Evolutionary conservation across 2,329 filamentous ascomycete genomes (phyloP).

Genomic region (Beauveria medogensis): DNA sequence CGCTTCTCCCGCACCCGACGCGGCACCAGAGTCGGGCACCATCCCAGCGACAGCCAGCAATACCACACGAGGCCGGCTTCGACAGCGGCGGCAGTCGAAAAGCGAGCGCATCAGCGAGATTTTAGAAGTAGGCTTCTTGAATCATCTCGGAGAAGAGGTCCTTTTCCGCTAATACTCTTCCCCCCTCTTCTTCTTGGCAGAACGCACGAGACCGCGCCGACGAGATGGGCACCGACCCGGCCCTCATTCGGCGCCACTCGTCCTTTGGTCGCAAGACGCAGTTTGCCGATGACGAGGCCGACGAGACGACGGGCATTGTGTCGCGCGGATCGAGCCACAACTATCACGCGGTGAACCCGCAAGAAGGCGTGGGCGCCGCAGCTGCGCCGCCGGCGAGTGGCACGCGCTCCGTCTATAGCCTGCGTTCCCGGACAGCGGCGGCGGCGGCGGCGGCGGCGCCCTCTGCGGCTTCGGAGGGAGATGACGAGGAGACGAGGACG

Average conservation of each 20-base stretch:
- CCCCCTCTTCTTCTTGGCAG: slow-evolving; percentile 20
- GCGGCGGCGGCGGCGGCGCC: slow-evolving; percentile 16
- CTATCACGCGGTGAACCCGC: slow-evolving; percentile 31
- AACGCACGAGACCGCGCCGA: slow-evolving; percentile 35
- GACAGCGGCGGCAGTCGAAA: slow-evolving; percentile 23
- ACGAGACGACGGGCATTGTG: slow-evolving; percentile 37
- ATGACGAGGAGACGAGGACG: slow-evolving; percentile 16
- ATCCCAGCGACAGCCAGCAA: background rate
- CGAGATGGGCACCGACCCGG: slow-evolving; percentile 26
- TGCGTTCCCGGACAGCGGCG: slow-evolving; percentile 8
- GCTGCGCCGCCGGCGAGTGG: background rate
- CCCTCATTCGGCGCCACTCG: slow-evolving; percentile 10
- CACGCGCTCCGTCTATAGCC: slow-evolving; percentile 14
- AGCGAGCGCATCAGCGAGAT: slow-evolving; percentile 37
- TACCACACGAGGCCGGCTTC: slow-evolving; percentile 14
- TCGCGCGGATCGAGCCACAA: slow-evolving; percentile 26
- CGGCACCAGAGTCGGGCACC: background rate
- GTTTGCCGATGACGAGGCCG: slow-evolving; percentile 18
- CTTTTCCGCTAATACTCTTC: background rate
- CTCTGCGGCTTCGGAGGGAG: slow-evolving; percentile 14
- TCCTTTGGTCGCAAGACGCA: slow-evolving; percentile 12
- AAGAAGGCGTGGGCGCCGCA: background rate
- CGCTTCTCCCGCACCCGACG: background rate
- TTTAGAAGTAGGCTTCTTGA: slow-evolving; percentile 32
- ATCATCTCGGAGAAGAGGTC: background rate